Conservation (phyloP, 106 monocot species). For the Xerophyta viscosa region DNA sequence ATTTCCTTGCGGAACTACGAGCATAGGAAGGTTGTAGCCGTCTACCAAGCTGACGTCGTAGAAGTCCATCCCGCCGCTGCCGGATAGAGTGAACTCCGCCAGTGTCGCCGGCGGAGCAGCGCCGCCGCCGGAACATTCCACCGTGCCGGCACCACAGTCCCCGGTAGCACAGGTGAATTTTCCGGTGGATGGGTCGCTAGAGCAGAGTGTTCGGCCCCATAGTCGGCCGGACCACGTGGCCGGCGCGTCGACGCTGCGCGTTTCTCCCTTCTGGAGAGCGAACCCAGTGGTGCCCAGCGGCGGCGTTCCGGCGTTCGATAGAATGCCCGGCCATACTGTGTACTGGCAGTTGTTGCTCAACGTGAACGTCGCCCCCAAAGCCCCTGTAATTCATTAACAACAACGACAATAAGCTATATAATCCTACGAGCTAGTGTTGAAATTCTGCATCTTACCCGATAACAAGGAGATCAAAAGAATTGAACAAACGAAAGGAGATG, state of each 20-base stretch:
- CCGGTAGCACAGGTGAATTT: conserved; percentile 55
- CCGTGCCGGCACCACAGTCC: conserved; percentile 49
- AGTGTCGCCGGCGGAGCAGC: conserved; percentile 65
- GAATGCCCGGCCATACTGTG: conserved; percentile 87
- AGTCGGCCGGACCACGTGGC: conserved; percentile 76
- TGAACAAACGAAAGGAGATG: no score
- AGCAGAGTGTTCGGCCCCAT: conserved; percentile 75
- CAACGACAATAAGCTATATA: no score
- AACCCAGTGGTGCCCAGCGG: conserved; percentile 40
- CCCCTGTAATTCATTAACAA: no score
- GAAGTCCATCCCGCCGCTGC: conserved; percentile 48
- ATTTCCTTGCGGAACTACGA: conserved; percentile 27
- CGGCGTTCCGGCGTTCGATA: conserved; percentile 62
- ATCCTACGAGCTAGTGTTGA: no score
- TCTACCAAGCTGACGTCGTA: conserved; percentile 76
- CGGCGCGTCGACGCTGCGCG: conserved; percentile 29
- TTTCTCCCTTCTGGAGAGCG: conserved; percentile 33
- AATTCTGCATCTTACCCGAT: no score
- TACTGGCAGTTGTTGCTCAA: conserved; percentile 70
- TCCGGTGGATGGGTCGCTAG: conserved; percentile 30
- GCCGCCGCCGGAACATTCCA: conserved; percentile 43
- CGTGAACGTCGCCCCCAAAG: conserved; percentile 71
- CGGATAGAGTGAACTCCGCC: conserved; percentile 68
- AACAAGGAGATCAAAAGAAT: no score
- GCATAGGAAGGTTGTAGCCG: conserved; percentile 62